Evolutionary conservation across 805 yeast species (phyloP), one percentile per base, ranked within the genome.

Genomic region (Cephaloascus fragrans): DNA sequence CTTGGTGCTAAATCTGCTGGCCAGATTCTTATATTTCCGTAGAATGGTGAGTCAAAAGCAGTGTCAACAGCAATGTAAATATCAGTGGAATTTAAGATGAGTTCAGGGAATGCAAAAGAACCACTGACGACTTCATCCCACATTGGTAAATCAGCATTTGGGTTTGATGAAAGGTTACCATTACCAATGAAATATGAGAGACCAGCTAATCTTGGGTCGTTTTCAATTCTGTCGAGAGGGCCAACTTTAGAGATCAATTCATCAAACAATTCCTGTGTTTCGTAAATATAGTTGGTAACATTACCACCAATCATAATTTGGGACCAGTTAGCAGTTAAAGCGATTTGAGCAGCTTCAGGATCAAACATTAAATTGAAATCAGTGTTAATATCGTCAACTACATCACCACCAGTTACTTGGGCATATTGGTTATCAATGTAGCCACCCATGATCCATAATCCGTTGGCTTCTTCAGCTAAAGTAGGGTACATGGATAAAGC

Each of bases 301-400:
- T 67, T 64, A 23, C 64, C 68, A 38, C 69, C 71, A 41, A 67
- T 59, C 40, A 50, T 50, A 10, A 64, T 38, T 20, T 62, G 57
- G 18, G 53, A 56, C 69, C 70, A 65, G 19, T 57, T 55, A 6
- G 68, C 64, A 28, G 68, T 57, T 35, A 65, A 44, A n/a, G 57
- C 65, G 9, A 61, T 62, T 47, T 64, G 67, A 26, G 71, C 70
- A 15, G 67, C 71, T 48, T 65, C 71, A 12, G 72, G 70, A 45
- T 65, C 72, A 44, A 60, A 62, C 42, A 64, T 62, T 38, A 64
- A 47, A 50, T 67, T 64, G 50, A 67, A 62, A 44, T 67, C 71
- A 31, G 69, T 62, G 52, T 62, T 60, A 45, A 64, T 52, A 44
- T 65, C 70, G 36, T 57, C 54, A 6, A 41, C 41, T 3, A 40